Base-by-base conservation (phyloP, 495 filamentous ascomycete species). In the Aspergillus egyptiacus region DNA sequence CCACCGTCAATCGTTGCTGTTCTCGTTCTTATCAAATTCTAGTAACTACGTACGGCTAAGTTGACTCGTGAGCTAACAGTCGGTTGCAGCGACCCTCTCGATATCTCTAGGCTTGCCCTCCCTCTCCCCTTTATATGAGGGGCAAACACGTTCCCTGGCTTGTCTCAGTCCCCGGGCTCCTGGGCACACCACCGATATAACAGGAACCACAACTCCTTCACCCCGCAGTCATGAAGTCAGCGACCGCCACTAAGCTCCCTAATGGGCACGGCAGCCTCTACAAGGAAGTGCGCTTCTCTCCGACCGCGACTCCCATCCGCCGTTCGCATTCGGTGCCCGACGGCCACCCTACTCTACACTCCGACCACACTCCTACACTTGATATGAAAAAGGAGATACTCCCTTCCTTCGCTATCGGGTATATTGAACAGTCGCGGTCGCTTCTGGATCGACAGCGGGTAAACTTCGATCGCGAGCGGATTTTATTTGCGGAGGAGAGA, bases 261-360 rank as follows among this genome's bases (percentile, higher is more conserved):
- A 68, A 68, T 31, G 67, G 69, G 48, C 69, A 69, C 48, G 64
- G 66, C 41, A 65, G 61, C 47, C 59, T 68, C 33, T 71, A 72
- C 59, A 74, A 75, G 60, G 72, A 73, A 48, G 72, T 75, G 22
- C 70, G 69, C 51, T 72, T 72, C 50, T 76, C 72, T 22, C 72
- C 71, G 6, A 67, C 67, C 11, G 52, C 66, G 34, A 63, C 70
- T 9, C 70, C 67, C 4, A 37, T 67, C 8, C 68, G 69, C 39
- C 70, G 70, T 31, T 54, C 69, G 22, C 63, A 62, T 44, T 72
- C 72, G 7, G 61, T 74, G 14, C 64, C 70, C 2, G 61, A 58
- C 42, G 57, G 51, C 42, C 59, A 62, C 17, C 64, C 63, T 44
- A 55, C 60, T n/a, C 49, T 56, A 22, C 58, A 46, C 18, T 39